Conservation (phyloP, 805 yeast genomes). For the Candida ponderosae region DNA sequence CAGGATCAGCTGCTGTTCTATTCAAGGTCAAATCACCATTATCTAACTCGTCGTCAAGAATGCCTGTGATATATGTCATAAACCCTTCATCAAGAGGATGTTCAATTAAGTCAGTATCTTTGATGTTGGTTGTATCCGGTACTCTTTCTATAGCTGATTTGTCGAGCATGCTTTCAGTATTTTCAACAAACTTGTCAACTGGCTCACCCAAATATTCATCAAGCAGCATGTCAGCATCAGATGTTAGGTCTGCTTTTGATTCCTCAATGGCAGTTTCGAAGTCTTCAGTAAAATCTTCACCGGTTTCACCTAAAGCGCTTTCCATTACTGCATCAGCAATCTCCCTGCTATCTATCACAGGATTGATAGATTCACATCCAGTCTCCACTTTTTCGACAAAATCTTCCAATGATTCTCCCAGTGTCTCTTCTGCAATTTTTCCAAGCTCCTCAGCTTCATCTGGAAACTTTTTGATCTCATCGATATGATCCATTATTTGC, state of each 20-base stretch:
- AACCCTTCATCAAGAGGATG: neutral
- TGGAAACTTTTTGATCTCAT: neutral
- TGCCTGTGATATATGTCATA: neutral
- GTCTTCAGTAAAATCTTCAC: slow-evolving; percentile 4
- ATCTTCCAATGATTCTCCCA: neutral
- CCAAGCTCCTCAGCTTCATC: no score
- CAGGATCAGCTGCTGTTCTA: neutral
- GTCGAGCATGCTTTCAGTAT: no score
- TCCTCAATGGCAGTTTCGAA: slow-evolving; percentile 1
- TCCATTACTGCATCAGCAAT: slow-evolving; percentile 1
- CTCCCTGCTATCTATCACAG: neutral
- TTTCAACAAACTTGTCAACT: neutral
- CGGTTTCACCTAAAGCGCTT: slow-evolving; percentile 5
- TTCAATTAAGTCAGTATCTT: neutral
- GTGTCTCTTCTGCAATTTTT: no score
- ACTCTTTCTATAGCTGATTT: no score
- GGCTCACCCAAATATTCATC: slow-evolving; percentile 1
- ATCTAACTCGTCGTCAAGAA: neutral
- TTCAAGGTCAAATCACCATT: neutral
- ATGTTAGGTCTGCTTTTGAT: neutral
- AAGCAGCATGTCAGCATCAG: neutral
- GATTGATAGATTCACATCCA: neutral
- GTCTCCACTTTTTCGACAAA: neutral
- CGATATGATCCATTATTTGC: neutral
- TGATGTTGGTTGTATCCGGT: neutral